Base-by-base conservation (phyloP, 768 basidiomycete genomes). In the Ramaria rubella region DNA sequence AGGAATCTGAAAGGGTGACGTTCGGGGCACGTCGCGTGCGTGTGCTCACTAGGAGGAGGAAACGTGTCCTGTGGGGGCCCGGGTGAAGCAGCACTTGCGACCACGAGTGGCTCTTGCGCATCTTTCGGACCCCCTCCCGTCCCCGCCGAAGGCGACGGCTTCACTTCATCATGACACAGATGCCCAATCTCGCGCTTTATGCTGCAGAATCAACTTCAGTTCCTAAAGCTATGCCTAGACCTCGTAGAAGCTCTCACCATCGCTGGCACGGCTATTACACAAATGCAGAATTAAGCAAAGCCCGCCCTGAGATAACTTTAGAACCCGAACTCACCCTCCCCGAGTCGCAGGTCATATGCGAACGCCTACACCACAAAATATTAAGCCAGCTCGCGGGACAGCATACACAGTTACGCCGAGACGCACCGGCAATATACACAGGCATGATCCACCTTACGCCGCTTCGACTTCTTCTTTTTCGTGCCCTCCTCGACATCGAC, bases 131-230 rank as follows among this genome's bases (percentile, higher is more conserved):
- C 49, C 43, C 30, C 29, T 36, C 23, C 38, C 17, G 44, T 45
- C n/a, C 30, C 8, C 17, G 23, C 26, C 21, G 26, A 24, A 26
- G 52, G 24, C 9, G 58, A 31, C 19, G 52, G 63, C 57, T 63
- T 66, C 7, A 81, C 81, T 66, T 94, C 92, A 68, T 95, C 94
- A 63, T 91, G 88, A 65, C 94, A 96, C 14, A 95, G 76, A 72
- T 96, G 92, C 0, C 92, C 90, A 59, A 97, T 97, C 70, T 97
- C 94, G 36, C 95, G 84, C 70, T 97, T 97, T 64, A 97, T 91
- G 65, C 94, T 94, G 63, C 49, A 29, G 26, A 52, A 21, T 49
- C 34, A 52, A 34, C 52, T 43, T 43, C 40, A 50, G 30, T 34
- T 52, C 38, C 11, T 38, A 40, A 38, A 36, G 27, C 29, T 55